These are phyloP conservation scores for Spathaspora sp. DNA, from an alignment of 805 yeast genomes.

Conservation along the genomic window DNA sequence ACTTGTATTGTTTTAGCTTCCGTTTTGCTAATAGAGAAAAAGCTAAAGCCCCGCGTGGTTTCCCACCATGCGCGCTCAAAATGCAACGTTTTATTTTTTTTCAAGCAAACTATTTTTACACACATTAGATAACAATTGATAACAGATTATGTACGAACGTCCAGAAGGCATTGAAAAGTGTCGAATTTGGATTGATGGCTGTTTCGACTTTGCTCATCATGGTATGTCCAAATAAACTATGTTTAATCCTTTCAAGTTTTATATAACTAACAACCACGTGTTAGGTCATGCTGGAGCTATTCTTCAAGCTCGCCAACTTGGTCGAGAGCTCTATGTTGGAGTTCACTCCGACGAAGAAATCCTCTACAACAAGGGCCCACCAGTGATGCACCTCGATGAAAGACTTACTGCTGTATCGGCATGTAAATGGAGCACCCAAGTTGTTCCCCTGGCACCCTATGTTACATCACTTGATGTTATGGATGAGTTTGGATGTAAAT, in stretches of 20 bases:
- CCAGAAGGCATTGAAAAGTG: constrained; percentile 42
- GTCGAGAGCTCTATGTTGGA: constrained; percentile 75
- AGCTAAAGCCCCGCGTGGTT: not conserved
- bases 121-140: not conserved
- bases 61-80: not conserved
- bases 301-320: constrained; percentile 85
- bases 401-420: constrained; percentile 82
- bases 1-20: no score
- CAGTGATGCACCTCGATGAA: constrained; percentile 83
- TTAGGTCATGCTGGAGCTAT: constrained; percentile 88
- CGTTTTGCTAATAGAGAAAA: not conserved
- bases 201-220: constrained; percentile 97
- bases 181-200: constrained; percentile 94
- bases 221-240: constrained; percentile 43
- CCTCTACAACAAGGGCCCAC: constrained; percentile 80
- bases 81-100: not conserved
- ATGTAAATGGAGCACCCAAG: constrained; percentile 80
- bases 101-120: no score
- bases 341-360: constrained; percentile 92
- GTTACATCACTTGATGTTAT: constrained; percentile 83
- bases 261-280: constrained; percentile 11
- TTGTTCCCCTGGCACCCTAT: constrained; percentile 82
- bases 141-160: constrained; percentile 30
- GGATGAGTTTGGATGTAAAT: constrained; percentile 72
- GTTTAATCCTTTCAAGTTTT: not conserved